Evolutionary conservation across 805 yeast genomes (phyloP), one percentile per base, ranked within the genome.

Genomic region (Isabelozyma rhagii): DNA sequence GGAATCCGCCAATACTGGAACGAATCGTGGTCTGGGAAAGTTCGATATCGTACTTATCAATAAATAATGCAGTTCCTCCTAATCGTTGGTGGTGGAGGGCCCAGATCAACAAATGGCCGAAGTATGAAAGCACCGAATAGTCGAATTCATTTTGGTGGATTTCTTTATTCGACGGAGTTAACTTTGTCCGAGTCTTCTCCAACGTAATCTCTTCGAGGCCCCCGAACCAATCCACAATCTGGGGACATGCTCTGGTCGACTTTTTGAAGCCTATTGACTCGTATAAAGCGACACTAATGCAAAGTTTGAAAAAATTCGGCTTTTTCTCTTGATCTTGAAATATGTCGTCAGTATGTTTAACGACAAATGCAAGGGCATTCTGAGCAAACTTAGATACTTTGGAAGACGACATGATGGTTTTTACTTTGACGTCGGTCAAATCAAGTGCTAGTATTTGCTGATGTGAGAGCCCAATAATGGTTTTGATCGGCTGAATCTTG

Each of bases 91-190:
- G 63, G 49, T 64, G 60, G 10, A 51, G 51, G 6, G 68, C 70
- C 77, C 77, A 72, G 17, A 72, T 60, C 28, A 72, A 52, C 27
- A 71, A 67, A 54, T 69, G 67, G 5, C 77, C 77, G 39, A 70
- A 57, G 55, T 68, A 66, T 3, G 74, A 58, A 36, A 72, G 61
- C 10, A 69, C 72, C 4, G 71, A 58, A 52, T 72, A 72, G 53
- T 72, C 77, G 44, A 71, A 64, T 49, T 60, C 54, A 54, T 71
- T 71, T 44, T 62, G 61, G 52, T 71, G 75, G 8, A 64, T 60
- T 25, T 60, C 55, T 51, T 61, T 69, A 46, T 55, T 65, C n/a
- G 75, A 68, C 11, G 63, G 62, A 1, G 77, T 72, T 28, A 64
- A 51, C 51, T 60, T 60, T 6, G 75, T 68, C 3, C 67, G 53